Evolutionary conservation across 164 flowering plant species (phyloP), one percentile per base, ranked within the genome.

Genomic region (Buxus sempervirens): DNA sequence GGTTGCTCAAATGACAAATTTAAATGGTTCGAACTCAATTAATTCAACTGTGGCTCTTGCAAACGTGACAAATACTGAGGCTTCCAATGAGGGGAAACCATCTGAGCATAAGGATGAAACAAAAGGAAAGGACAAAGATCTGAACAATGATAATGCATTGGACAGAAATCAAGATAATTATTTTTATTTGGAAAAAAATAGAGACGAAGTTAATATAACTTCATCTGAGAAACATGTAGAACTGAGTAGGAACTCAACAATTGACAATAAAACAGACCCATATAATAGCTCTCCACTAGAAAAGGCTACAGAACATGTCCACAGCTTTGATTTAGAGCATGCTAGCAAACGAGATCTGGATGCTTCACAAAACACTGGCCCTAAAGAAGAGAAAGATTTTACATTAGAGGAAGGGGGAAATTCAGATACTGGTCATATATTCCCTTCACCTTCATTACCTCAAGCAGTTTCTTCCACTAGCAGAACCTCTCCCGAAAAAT

Each of bases 31-130:
- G 27, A 69, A 54, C 36, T 69, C 64, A 32, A 38, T 5, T 15
- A 12, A 68, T 56, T 60, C 75, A 23, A 27, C 67, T 24, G 24
- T 51, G 41, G 56, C 54, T 58, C 48, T 20, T 0, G 27, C n/a
- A n/a, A 0, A 14, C 9, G 38, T 27, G 61, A 58, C 4, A 14
- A 58, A 26, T 18, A 4, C n/a, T 26, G 61, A 19, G n/a, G n/a
- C 20, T 27, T 26, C 25, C 27, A 10, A 23, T 26, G 15, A 4
- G 38, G 20, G 38, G 61, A 27, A 10, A 58, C 9, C 14, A 26
- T 13, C 8, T 58, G 38, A 58, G 38, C 38, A 58, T 18, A 18
- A 27, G 4, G 26, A 26, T 58, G 38, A 15, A 58, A 26, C 21
- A 8, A 58, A 58, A 16, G 15, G 20, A 26, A 27, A 26, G 20